Percentiles rank a stretch among this genome's conserved stretches.
Evolutionary conservation across 1,284 basidiomycete species (phyloP).

Genomic region (Apiotrichum akiyoshidainum): DNA sequence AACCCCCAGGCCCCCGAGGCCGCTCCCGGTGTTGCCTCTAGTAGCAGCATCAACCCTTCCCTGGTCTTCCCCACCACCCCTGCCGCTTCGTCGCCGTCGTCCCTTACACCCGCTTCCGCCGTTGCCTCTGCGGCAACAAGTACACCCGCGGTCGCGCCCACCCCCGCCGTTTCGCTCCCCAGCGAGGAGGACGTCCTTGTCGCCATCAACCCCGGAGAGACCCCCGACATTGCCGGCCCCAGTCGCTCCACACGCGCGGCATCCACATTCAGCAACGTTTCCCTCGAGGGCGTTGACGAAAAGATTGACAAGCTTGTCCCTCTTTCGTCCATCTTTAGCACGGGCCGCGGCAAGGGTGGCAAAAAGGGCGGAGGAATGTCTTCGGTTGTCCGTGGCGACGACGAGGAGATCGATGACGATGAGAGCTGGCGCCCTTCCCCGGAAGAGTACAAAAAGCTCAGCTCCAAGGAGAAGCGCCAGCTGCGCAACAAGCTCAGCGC

Average conservation of each 20-base stretch:
- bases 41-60: slow-evolving; percentile 28
- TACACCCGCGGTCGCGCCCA: background rate
- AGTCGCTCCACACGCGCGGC: slow-evolving; percentile 26
- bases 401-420: slow-evolving; percentile 50
- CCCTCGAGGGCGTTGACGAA: slow-evolving; percentile 29
- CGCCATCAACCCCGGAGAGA: slow-evolving; percentile 28
- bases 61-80: slow-evolving; percentile 17
- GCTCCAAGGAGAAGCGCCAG: slow-evolving; percentile 92
- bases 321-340: slow-evolving; percentile 46
- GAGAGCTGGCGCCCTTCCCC: slow-evolving; percentile 56
- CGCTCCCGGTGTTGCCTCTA: background rate
- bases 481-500: slow-evolving; percentile 95
- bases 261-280: slow-evolving; percentile 14
- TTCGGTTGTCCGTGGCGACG: slow-evolving; percentile 49
- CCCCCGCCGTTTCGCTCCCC: slow-evolving; percentile 13
- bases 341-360: slow-evolving; percentile 50
- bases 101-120: slow-evolving; percentile 5
- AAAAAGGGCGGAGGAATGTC: slow-evolving; percentile 52
- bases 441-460: slow-evolving; percentile 93
- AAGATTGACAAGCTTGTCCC: slow-evolving; percentile 45
- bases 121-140: background rate
- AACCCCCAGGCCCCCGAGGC: slow-evolving; percentile 2
- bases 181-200: slow-evolving; percentile 31
- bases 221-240: slow-evolving; percentile 1
- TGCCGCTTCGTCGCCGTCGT: slow-evolving; percentile 3